A percentile compares a stretch with the other conserved stretches of the same genome.
These are phyloP conservation scores for Strobilomyces echinocephalus DNA, from an alignment of 768 basidiomycete genomes.

Conservation along the genomic window DNA sequence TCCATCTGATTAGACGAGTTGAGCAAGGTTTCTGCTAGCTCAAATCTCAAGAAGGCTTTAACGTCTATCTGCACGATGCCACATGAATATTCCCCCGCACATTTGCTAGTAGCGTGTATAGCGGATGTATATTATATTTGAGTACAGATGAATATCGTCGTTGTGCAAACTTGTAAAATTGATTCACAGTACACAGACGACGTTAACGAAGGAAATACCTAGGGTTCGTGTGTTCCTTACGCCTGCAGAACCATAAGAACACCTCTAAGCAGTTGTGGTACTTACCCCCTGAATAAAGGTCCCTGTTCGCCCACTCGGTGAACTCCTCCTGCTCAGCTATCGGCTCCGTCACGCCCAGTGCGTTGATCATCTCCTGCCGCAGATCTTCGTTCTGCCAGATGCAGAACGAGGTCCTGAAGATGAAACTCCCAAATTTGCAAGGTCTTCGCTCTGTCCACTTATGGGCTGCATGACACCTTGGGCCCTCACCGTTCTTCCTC, in stretches of 20 bases:
- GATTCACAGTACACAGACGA: too few relatives aligned
- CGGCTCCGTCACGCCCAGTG: not conserved
- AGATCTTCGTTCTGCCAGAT: not conserved
- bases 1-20: too few relatives aligned
- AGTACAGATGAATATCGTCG: too few relatives aligned
- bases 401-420: not conserved
- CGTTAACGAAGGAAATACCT: not conserved
- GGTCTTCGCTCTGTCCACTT: too few relatives aligned
- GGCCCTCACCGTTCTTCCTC: not conserved
- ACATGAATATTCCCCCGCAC: too few relatives aligned
- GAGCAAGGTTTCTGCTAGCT: too few relatives aligned
- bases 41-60: too few relatives aligned
- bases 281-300: not conserved
- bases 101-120: too few relatives aligned
- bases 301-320: not conserved
- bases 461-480: not conserved
- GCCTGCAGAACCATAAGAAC: conserved; percentile 6
- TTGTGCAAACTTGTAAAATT: too few relatives aligned
- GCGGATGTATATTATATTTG: too few relatives aligned
- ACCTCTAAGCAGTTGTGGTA: conserved; percentile 8
- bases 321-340: not conserved
- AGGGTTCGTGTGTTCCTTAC: not conserved
- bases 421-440: not conserved
- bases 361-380: not conserved
- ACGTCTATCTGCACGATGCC: too few relatives aligned